These are phyloP conservation scores for Pseudohalonectria lignicola DNA, from an alignment of 2,329 filamentous ascomycete genomes.

Conservation along the genomic window DNA sequence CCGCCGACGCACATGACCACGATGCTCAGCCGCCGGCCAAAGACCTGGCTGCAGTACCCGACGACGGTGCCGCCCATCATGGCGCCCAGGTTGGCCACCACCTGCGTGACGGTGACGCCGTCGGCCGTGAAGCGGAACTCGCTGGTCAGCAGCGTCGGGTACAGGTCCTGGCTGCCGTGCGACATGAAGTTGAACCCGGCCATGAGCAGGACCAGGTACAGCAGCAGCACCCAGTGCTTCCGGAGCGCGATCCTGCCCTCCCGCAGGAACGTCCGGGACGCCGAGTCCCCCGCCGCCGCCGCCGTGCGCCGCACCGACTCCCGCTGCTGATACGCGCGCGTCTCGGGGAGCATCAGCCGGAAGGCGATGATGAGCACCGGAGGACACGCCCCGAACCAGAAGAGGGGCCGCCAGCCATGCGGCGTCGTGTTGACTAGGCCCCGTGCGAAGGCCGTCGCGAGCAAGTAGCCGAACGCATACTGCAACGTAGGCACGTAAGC, in stretches of 20 bases:
- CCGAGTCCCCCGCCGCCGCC: constrained; percentile 6
- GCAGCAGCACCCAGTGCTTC: constrained; percentile 68
- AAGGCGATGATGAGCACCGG: constrained; percentile 73
- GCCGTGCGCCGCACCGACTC: constrained; percentile 42
- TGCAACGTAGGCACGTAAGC: too few species aligned
- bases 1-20: constrained; percentile 53
- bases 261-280: constrained; percentile 40
- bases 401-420: constrained; percentile 75
- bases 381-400: constrained; percentile 79
- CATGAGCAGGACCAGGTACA: constrained; percentile 80
- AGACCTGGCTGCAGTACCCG: constrained; percentile 57
- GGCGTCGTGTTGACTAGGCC: constrained; percentile 65
- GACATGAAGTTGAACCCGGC: constrained; percentile 78
- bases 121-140: constrained; percentile 3
- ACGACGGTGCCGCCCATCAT: constrained; percentile 56
- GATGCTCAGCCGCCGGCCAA: constrained; percentile 59
- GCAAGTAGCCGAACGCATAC: constrained; percentile 56
- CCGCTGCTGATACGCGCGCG: constrained; percentile 58
- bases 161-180: constrained; percentile 32
- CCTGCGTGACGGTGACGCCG: constrained; percentile 44
- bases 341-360: constrained; percentile 71
- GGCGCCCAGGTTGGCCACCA: constrained; percentile 62
- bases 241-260: constrained; percentile 72
- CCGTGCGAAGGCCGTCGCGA: constrained; percentile 45
- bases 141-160: constrained; percentile 43